Conservation (phyloP, 257 asterid species). For the Solanum bulbocastanum region DNA sequence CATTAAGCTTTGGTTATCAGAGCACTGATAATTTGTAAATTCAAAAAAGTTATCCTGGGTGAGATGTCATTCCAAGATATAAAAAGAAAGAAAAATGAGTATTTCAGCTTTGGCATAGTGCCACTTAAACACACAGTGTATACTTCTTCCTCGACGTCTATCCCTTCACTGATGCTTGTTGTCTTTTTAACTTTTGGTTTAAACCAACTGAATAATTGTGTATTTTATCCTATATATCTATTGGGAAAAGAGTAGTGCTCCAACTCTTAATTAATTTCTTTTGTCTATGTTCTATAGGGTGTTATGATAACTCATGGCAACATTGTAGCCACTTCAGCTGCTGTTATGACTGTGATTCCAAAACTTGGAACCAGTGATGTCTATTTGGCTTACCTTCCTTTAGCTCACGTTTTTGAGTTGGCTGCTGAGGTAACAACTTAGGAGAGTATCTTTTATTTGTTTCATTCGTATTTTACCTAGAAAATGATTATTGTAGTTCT, state of each 20-base stretch:
- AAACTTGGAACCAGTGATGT: constrained; percentile 53
- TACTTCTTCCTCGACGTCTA: neutral
- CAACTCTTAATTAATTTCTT: neutral
- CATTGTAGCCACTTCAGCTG: constrained; percentile 87
- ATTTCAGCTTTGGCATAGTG: neutral
- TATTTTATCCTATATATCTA: neutral
- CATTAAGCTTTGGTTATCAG: neutral
- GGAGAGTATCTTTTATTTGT: neutral
- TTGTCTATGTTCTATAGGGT: constrained; percentile 37
- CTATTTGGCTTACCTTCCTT: constrained; percentile 85
- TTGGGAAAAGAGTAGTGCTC: neutral
- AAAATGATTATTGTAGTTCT: constrained; percentile 1
- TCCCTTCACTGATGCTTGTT: neutral
- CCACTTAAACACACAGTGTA: neutral
- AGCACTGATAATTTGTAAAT: neutral
- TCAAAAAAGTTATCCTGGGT: neutral
- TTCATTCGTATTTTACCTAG: neutral
- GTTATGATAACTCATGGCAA: constrained; percentile 95
- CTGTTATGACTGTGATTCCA: constrained; percentile 81
- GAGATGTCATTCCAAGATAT: neutral
- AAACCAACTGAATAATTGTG: neutral
- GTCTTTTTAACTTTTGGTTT: neutral
- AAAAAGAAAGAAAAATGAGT: neutral
- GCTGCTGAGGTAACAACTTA: constrained; percentile 74
- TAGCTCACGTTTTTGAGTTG: constrained; percentile 86